phyloP scores from a whole-genome alignment of 192 early-diverging fungal genomes.

The Coemansia sp. region DNA sequence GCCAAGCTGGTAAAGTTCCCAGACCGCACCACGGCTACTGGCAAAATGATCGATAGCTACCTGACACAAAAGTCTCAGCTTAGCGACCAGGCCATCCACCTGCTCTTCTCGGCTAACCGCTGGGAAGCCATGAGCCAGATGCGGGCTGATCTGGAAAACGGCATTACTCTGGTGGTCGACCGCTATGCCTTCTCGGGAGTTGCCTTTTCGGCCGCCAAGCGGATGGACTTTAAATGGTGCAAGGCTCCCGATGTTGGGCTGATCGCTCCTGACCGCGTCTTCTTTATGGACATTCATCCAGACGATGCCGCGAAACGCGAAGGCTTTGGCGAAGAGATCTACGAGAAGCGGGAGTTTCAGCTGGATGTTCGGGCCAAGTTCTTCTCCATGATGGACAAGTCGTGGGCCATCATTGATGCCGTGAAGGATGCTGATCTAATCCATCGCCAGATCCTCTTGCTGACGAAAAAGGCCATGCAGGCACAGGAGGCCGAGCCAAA shows the following conservation, averaged over 20 bases:
- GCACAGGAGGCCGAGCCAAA: slow-evolving; percentile 27
- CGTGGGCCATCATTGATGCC: slow-evolving; percentile 51
- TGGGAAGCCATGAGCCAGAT: slow-evolving; percentile 82
- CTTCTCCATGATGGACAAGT: slow-evolving; percentile 57
- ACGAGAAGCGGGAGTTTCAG: slow-evolving; percentile 85
- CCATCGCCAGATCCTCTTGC: slow-evolving; percentile 35
- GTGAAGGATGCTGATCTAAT: slow-evolving; percentile 36
- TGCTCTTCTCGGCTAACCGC: slow-evolving; percentile 95
- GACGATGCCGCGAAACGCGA: slow-evolving; percentile 71
- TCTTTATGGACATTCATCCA: slow-evolving; percentile 82
- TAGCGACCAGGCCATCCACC: slow-evolving; percentile 81
- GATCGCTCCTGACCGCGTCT: slow-evolving; percentile 77
- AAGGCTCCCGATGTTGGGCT: slow-evolving; percentile 81
- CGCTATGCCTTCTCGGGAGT: slow-evolving; percentile 96
- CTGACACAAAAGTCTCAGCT: slow-evolving; percentile 66
- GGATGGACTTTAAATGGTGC: slow-evolving; percentile 85
- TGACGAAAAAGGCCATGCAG: slow-evolving; percentile 32
- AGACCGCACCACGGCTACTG: slow-evolving; percentile 91
- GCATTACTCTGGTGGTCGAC: slow-evolving; percentile 82
- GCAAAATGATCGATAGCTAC: slow-evolving; percentile 85
- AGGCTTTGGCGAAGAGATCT: slow-evolving; percentile 91
- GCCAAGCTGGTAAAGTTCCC: slow-evolving; percentile 79
- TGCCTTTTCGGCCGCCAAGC: slow-evolving; percentile 88
- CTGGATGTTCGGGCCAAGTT: slow-evolving; percentile 73
- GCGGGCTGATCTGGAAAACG: slow-evolving; percentile 58